These are phyloP conservation scores for Leishmania tarentolae DNA, from an alignment of 208 protist genomes.

Conservation along the genomic window DNA sequence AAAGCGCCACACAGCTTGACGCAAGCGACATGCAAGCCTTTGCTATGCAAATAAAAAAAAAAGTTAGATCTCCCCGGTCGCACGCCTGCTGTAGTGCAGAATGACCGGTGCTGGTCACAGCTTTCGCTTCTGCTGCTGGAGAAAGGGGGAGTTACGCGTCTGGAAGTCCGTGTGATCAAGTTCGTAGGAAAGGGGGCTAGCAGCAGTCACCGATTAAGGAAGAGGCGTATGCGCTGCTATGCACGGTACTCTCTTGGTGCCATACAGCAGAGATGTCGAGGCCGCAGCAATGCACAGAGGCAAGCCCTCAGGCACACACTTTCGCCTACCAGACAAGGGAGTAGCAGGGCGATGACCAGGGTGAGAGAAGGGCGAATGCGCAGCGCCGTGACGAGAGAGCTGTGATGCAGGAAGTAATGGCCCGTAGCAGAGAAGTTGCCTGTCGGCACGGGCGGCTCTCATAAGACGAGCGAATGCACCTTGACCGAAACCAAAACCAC, in stretches of 20 bases:
- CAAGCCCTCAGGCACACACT: constrained; percentile 1
- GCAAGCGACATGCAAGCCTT: constrained; percentile 4
- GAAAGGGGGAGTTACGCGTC: not conserved
- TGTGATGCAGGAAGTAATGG: not conserved
- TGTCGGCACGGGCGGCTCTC: not conserved
- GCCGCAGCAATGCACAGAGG: not conserved
- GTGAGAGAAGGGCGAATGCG: not conserved
- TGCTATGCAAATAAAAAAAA: not conserved
- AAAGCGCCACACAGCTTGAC: constrained; percentile 24
- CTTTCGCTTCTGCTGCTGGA: not conserved
- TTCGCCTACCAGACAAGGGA: not conserved
- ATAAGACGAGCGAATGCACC: not conserved
- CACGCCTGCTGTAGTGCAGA: not conserved
- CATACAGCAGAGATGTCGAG: not conserved
- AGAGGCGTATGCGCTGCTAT: not conserved
- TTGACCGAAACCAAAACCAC: not conserved
- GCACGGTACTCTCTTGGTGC: not conserved
- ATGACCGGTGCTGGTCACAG: not conserved
- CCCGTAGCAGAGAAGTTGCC: not conserved
- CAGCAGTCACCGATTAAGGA: not conserved
- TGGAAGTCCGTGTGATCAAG: not conserved
- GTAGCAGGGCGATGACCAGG: not conserved
- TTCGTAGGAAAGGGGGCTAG: not conserved
- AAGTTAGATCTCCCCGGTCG: not conserved
- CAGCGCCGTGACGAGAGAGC: not conserved